Conservation (phyloP, 306 rosid genomes). For the Boehmeria nivea region DNA sequence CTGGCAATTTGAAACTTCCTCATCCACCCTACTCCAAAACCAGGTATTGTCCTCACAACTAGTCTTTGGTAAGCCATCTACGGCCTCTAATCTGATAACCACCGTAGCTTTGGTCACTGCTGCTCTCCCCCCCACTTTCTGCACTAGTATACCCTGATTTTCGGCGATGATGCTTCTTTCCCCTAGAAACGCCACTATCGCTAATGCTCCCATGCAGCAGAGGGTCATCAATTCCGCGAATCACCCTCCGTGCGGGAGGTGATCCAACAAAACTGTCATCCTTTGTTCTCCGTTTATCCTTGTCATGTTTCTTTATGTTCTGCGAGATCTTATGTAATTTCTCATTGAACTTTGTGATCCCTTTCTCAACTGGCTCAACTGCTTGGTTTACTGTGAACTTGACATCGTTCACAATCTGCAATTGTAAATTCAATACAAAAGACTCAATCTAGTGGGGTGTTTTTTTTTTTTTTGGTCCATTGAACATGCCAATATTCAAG, state of each 20-base stretch:
- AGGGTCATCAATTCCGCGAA: slow-evolving; percentile 96
- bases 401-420: slow-evolving; percentile 87
- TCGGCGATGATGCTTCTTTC: slow-evolving; percentile 74
- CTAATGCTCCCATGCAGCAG: slow-evolving; percentile 79
- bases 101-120: slow-evolving; percentile 75
- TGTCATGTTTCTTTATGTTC: slow-evolving; percentile 84
- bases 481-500: not conserved
- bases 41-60: slow-evolving; percentile 17
- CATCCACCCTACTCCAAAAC: slow-evolving; percentile 12
- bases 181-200: slow-evolving; percentile 63
- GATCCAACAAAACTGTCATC: slow-evolving; percentile 72
- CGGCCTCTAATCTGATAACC: slow-evolving; percentile 74
- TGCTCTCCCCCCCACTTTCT: slow-evolving; percentile 97
- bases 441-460: no score
- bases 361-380: slow-evolving; percentile 94
- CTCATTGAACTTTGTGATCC: slow-evolving; percentile 74
- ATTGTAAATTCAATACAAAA: not conserved
- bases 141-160: slow-evolving; percentile 75
- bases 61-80: slow-evolving; percentile 92
- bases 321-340: slow-evolving; percentile 70
- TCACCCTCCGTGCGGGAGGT: slow-evolving; percentile 56
- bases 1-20: slow-evolving; percentile 14
- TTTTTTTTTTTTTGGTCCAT: no score
- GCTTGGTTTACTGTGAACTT: slow-evolving; percentile 94
- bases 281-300: slow-evolving; percentile 68